These are phyloP conservation scores for Rubia tinctorum DNA, from an alignment of 305 asterid genomes.

Conservation along the genomic window DNA sequence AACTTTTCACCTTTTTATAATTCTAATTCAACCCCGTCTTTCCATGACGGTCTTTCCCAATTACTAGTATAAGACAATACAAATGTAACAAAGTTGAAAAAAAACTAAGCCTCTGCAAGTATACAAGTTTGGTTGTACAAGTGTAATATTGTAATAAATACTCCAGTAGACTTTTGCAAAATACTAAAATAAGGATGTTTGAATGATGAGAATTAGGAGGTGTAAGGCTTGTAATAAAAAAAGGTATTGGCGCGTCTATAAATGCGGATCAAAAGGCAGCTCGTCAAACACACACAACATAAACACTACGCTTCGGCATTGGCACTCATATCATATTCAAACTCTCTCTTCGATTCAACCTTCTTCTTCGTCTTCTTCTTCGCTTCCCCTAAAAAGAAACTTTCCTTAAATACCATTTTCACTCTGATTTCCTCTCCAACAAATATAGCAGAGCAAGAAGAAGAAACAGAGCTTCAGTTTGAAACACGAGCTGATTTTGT, in stretches of 20 bases:
- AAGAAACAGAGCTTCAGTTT: neutral
- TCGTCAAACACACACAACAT: neutral
- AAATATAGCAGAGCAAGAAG: neutral
- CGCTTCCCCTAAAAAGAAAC: neutral
- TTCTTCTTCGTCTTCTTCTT: too few relatives aligned
- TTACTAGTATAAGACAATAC: too few relatives aligned
- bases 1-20: too few relatives aligned
- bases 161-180: neutral
- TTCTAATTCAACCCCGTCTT: too few relatives aligned
- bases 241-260: constrained; percentile 1
- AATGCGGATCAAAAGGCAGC: neutral
- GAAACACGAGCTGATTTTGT: neutral
- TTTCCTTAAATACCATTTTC: neutral
- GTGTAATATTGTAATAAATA: too few relatives aligned
- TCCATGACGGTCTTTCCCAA: too few relatives aligned
- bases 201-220: neutral
- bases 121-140: too few relatives aligned
- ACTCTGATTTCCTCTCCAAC: neutral
- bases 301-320: neutral
- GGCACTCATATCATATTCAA: neutral
- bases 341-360: neutral
- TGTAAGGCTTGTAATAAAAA: neutral
- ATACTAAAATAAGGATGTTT: neutral
- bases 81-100: too few relatives aligned
- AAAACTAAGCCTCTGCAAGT: too few relatives aligned